Evolutionary conservation across 768 basidiomycete genomes (phyloP), one percentile per base, ranked within the genome.

Genomic region (Russula sp.): DNA sequence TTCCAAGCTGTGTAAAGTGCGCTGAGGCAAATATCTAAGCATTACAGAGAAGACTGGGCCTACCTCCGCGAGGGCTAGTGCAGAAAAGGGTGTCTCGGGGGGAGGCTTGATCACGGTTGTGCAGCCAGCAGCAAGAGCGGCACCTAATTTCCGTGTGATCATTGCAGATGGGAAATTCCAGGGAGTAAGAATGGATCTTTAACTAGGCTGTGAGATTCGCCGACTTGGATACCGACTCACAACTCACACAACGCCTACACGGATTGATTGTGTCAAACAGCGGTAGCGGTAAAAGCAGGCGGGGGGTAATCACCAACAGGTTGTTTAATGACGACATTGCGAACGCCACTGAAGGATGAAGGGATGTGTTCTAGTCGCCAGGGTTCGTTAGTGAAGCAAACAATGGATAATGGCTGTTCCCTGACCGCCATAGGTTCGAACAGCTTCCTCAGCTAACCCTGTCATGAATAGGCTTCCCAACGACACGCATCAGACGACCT

Each of bases 161-260:
- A 95, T 95, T 0, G 93, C 91, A 31, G 89, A 92, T 2, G 95
- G 95, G 77, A 97, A 98, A 75, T 97, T 94, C 91, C 90, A 91
- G 40, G 89, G 89, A 0, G 89, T 91, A 47, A 91, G 67, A 66
- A 92, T 89, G 6, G 87, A 86, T 9, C 90, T 92, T 34, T 31
- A 32, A 40, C 13, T n/a, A 49, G 9, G 27, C 8, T 27, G 45
- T 63, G 37, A 63, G 44, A 42, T n/a, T 34, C n/a, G 20, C 40
- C 9, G n/a, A 52, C 6, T 37, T 22, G 1, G 6, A 47, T 22
- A 34, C 44, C 20, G 20, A 42, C 9, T 31, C 4, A 16, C 20
- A 11, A 67, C 78, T 48, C 72, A 82, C 80, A 82, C 79, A 40
- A 82, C 80, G 65, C 80, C 80, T 81, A 63, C 47, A 40, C 2